Evolutionary conservation across 1,139 yeast species (phyloP), one percentile per base, ranked within the genome.

Genomic region (Saccharomyces pastorianus): DNA sequence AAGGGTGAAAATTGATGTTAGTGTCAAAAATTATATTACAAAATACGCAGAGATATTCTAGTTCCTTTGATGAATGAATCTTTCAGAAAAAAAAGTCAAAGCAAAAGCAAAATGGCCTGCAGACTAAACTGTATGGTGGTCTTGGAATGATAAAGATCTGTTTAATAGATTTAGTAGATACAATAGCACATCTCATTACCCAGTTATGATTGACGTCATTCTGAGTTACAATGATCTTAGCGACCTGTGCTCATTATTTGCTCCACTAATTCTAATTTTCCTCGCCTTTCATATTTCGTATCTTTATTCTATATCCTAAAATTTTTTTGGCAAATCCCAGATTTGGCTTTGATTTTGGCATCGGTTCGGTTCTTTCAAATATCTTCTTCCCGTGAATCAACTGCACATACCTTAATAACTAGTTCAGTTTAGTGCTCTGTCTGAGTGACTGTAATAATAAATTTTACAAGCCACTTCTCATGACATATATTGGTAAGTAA

Each of bases 41-140:
- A 31, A 13, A 47, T 17, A 41, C 9, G 13, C 8, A 23, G 11
- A 54, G 57, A 56, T 56, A 49, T 38, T 50, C 46, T 41, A 46
- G 49, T n/a, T 6, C 32, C 7, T 28, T 46, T 23, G 23, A 26
- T n/a, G 11, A 23, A 23, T 13, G 6, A 14, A 7, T 4, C 8
- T n/a, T 26, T 8, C 25, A 23, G n/a, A 46, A 46, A 14, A 13
- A 28, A 11, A 7, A 25, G 17, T 14, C n/a, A 3, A 27, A 8
- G 7, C n/a, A 27, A 14, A 8, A 27, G 6, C 14, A 4, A 17
- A 47, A 8, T 2, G 5, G 9, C n/a, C 27, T 14, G 8, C 26
- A 17, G 25, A 17, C 44, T 14, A 41, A 14, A n/a, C 8, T n/a
- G 17, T 5, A 6, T 7, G 17, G 17, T n/a, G 38, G 17, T 17